Base-by-base conservation (phyloP, 169 alveolate genomes). In the Plasmodium knowlesi region DNA sequence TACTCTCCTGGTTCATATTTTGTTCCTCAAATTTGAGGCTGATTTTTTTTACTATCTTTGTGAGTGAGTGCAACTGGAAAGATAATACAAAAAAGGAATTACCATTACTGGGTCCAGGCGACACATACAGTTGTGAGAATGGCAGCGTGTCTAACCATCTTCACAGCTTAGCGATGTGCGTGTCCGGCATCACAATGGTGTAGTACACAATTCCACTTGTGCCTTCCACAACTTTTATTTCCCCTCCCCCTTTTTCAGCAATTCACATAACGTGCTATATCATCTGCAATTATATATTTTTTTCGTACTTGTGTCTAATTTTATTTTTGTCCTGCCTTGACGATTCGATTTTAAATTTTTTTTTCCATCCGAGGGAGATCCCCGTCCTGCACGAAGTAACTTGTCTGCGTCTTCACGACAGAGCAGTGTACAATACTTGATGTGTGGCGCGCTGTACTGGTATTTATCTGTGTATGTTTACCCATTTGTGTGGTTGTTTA, bases 281-380 rank as follows among this genome's bases (percentile, higher is more conserved):
- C 82, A 76, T 88, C 32, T 88, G 94, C 88, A 88, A 88, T 37
- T 54, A 88, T n/a, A 28, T 78, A 3, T 88, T 88, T 88, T 88
- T 88, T 78, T 88, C 89, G 43, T 88, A 88, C 72, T 78, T 88
- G 46, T 88, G 86, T 71, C 70, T 88, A n/a, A 67, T 88, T 79
- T 37, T 88, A 32, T 88, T 88, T 88, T 80, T 88, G 34, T 88
- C 94, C n/a, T 88, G 61, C 46, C 82, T 88, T 28, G 94, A 88
- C 41, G 94, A 88, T 79, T 88, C 94, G 25, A 78, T 80, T 37
- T 54, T 88, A 78, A 88, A 61, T 67, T 80, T 34, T 0, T 28
- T 88, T 57, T 72, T 71, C 30, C n/a, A 53, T 25, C 61, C 84
- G 5, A 25, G 82, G 70, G 50, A 57, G 22, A 39, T 67, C n/a